Percentiles rank a stretch among this genome's conserved stretches.
These are phyloP conservation scores for Stephania yunnanensis DNA, from an alignment of 164 flowering plant genomes.

Conservation along the genomic window DNA sequence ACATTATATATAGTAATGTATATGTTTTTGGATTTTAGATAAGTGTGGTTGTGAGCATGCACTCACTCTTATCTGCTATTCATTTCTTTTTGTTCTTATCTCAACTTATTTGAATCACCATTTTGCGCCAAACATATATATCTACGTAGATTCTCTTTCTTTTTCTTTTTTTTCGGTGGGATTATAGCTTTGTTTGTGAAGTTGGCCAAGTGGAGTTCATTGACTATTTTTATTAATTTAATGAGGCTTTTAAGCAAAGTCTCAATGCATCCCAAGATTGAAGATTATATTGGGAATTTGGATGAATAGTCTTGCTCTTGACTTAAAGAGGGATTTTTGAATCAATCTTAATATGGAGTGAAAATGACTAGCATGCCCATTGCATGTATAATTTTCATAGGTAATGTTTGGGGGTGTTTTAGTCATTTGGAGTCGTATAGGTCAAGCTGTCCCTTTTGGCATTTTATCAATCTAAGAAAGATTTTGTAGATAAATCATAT, in stretches of 20 bases:
- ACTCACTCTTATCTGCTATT: background rate
- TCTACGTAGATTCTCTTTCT: too few relatives aligned
- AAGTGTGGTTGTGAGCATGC: background rate
- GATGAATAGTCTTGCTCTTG: background rate
- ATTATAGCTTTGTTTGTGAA: background rate
- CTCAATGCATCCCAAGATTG: background rate
- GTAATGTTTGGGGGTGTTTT: background rate
- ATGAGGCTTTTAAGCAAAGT: background rate
- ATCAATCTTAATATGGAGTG: background rate
- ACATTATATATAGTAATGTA: background rate
- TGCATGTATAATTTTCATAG: too few relatives aligned
- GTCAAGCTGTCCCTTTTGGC: background rate
- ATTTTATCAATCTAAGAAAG: too few relatives aligned
- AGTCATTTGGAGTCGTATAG: background rate
- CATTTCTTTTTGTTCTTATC: background rate
- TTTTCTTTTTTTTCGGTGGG: background rate
- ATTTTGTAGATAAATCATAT: too few relatives aligned
- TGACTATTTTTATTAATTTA: background rate
- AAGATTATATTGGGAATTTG: background rate
- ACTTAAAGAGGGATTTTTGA: background rate
- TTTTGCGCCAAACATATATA: background rate
- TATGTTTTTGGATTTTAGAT: background rate
- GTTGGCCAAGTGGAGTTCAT: background rate
- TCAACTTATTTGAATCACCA: background rate
- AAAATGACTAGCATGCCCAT: background rate